These are phyloP conservation scores for Camelina hispida DNA, from an alignment of 345 rosid genomes.

Conservation along the genomic window DNA sequence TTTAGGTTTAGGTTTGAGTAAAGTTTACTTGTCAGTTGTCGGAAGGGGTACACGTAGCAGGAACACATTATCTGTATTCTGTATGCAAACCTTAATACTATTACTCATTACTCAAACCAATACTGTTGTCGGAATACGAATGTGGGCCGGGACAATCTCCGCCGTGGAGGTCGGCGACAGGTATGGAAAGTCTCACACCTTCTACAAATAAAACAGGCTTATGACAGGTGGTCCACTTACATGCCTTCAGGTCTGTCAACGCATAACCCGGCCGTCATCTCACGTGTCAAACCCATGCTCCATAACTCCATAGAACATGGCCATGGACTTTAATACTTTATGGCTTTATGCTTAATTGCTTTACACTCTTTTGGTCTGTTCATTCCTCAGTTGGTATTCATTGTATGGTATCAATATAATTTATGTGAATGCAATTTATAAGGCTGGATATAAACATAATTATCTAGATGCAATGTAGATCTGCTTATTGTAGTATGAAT, in stretches of 20 bases:
- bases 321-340: background rate
- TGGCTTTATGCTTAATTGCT: background rate
- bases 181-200: conserved; percentile 31
- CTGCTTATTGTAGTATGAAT: too few relatives aligned
- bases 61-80: background rate
- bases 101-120: background rate
- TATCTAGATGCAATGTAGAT: too few relatives aligned
- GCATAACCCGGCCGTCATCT: conserved; percentile 18
- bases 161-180: conserved; percentile 43
- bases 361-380: background rate
- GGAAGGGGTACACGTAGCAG: conserved; percentile 29
- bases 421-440: too few relatives aligned
- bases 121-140: conserved; percentile 8
- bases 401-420: conserved; percentile 16
- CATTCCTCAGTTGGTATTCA: conserved; percentile 15
- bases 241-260: conserved; percentile 26
- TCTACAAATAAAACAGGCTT: background rate
- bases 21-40: conserved; percentile 19
- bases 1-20: conserved; percentile 11
- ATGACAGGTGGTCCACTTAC: conserved; percentile 19
- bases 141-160: conserved; percentile 41
- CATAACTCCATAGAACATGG: conserved; percentile 16
- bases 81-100: conserved; percentile 16
- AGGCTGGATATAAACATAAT: background rate
- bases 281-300: conserved; percentile 30